Base-by-base conservation (phyloP, 176 grass and related monocot genomes). In the Ensete ventricosum region DNA sequence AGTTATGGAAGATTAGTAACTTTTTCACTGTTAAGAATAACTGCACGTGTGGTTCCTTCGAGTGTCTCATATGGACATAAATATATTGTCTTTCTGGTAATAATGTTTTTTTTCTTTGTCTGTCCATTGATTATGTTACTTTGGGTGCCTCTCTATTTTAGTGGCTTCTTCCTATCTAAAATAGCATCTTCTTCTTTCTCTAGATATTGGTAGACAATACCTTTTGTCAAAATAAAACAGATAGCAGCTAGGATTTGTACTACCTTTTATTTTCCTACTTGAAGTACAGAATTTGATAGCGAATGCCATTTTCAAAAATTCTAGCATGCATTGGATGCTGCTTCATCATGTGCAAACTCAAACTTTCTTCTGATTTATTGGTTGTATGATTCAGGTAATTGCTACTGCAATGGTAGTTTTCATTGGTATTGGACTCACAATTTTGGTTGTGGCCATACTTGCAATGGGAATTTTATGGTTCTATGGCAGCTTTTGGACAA, bases 401-500 rank as follows among this genome's bases (percentile, higher is more conserved):
- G 81, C 78, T 82, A 77, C 82, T 82, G 83, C 79, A 55, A 77
- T 53, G 55, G 70, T 69, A 64, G 73, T 75, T 53, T 84, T 87
- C 64, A 27, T 92, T 81, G 82, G 90, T 85, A 54, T 89, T 60
- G 90, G 84, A 78, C 76, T 99, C 82, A 73, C 80, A 64, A 67
- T 84, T 72, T 81, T 89, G 77, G n/a, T 89, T 70, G 78, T 73
- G 6, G 67, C 89, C 25, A 19, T 85, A 59, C 55, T 87, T 76
- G 86, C 84, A 25, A 66, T 84, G 62, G 64, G 85, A 81, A 77
- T 91, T 79, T 87, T 99, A 64, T 99, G 90, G 95, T 48, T 99
- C 58, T 94, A 89, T 86, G 95, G 95, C 82, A 99, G 88, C 78
- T 94, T 99, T 74, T 99, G 95, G 90, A 84, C 52, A 78, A 99